These are phyloP conservation scores for Sporisorium exsertum DNA, from an alignment of 1,284 basidiomycete genomes.

Conservation along the genomic window DNA sequence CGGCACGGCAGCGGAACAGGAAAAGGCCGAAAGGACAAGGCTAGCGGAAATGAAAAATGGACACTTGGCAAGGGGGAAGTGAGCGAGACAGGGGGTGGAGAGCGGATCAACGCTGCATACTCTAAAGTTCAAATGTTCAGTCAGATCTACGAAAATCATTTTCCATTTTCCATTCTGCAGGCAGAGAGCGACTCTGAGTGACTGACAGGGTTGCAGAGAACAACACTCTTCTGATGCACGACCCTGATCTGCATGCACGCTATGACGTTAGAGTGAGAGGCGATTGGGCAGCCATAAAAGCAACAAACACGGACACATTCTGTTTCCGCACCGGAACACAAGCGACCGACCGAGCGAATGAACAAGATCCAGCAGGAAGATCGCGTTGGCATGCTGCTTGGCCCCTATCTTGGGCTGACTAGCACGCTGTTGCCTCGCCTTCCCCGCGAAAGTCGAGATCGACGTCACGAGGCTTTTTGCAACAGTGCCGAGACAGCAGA, in stretches of 20 bases:
- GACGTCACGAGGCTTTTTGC: constrained; percentile 8
- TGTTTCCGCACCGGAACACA: not conserved
- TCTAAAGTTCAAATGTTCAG: constrained; percentile 8
- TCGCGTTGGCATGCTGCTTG: constrained; percentile 3
- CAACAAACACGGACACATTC: constrained; percentile 5
- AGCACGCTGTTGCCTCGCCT: not conserved
- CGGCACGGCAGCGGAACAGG: not conserved
- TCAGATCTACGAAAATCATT: not conserved
- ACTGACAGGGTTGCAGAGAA: not conserved
- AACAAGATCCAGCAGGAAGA: not conserved
- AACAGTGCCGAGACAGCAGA: not conserved
- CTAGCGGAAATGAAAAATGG: not conserved
- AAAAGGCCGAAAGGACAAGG: not conserved
- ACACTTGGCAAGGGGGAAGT: not conserved
- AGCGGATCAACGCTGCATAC: constrained; percentile 2
- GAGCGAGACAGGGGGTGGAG: constrained; percentile 1
- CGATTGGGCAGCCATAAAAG: not conserved
- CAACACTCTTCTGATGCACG: not conserved
- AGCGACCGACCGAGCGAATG: not conserved
- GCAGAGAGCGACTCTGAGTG: not conserved
- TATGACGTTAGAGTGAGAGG: constrained; percentile 7
- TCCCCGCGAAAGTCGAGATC: not conserved
- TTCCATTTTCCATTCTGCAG: too few species aligned
- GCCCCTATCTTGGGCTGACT: not conserved
- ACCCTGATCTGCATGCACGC: not conserved